Base-by-base conservation (phyloP, 1,139 yeast genomes). In the Pichia cactophila region DNA sequence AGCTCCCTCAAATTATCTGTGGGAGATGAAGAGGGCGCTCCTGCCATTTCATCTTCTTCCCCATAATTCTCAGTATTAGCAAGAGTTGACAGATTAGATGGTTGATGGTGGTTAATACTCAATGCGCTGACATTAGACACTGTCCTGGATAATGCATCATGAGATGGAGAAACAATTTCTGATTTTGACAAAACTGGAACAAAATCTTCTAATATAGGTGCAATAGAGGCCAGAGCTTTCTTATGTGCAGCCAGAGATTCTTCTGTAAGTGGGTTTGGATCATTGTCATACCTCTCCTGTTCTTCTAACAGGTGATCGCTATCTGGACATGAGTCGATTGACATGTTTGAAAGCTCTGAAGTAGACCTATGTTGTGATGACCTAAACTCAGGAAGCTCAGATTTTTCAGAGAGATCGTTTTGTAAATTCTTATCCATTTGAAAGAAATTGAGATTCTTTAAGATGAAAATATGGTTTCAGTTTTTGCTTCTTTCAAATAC, bases 201-300 rank as follows among this genome's bases (percentile, higher is more conserved):
- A 64, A 83, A 85, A 26, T 60, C 66, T 62, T 83, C 86, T 44
- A 85, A 66, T 66, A 84, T 83, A 2, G 94, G 92, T 0, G 92
- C 92, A 38, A 85, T 78, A 0, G 87, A 77, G 3, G 86, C 90
- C 69, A 84, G 81, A 5, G 92, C 90, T 55, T 72, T 78, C 57
- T 71, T 71, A 33, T 65, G 69, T 35, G 60, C 62, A 26, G 58
- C 65, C 31, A 64, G 46, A 0, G 68, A 56, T 37, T 62, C 65
- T 26, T 59, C 50, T 12, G 66, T 62, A 10, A 65, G 49, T 3
- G 62, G 62, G 11, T 55, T 57, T 10, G 64, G 62, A 28, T 60
- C 58, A 2, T 44, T 45, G 23, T 55, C 59, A 11, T 49, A 45
- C 23, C 47, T 53, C 17, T 52, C 56, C 20, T 50, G 54, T 37